Conservation (phyloP, 148 eudicot genomes). For the Spergularia marina region DNA sequence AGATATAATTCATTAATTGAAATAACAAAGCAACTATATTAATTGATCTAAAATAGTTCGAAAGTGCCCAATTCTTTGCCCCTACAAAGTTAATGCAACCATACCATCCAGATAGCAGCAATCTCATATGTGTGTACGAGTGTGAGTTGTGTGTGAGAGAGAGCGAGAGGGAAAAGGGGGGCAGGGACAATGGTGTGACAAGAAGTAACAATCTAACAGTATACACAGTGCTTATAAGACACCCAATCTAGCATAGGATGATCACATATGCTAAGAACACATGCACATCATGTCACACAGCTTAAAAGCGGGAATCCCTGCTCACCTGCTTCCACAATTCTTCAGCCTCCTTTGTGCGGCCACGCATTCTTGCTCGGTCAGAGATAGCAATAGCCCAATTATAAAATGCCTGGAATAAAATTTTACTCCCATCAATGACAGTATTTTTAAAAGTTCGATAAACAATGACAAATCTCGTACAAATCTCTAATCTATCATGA, state of each 20-base stretch:
- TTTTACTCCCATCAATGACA: neutral
- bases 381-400: constrained; percentile 95
- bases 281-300: neutral
- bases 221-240: too few species aligned
- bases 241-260: neutral
- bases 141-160: too few species aligned
- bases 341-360: constrained; percentile 97
- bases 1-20: too few species aligned
- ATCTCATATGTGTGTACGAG: too few species aligned
- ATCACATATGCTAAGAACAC: neutral
- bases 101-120: too few species aligned
- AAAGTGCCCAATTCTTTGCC: too few species aligned
- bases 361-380: constrained; percentile 96
- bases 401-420: constrained; percentile 30
- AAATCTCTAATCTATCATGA: neutral
- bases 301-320: neutral
- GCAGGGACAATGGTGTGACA: too few species aligned
- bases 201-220: too few species aligned
- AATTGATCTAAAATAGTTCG: too few species aligned
- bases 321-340: constrained; percentile 93
- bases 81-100: too few species aligned
- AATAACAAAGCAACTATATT: too few species aligned
- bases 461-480: neutral
- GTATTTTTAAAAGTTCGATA: neutral
- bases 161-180: too few species aligned